Evolutionary conservation across 495 filamentous ascomycete genomes (phyloP).

Genomic region (Penicillium dipodomyicola): DNA sequence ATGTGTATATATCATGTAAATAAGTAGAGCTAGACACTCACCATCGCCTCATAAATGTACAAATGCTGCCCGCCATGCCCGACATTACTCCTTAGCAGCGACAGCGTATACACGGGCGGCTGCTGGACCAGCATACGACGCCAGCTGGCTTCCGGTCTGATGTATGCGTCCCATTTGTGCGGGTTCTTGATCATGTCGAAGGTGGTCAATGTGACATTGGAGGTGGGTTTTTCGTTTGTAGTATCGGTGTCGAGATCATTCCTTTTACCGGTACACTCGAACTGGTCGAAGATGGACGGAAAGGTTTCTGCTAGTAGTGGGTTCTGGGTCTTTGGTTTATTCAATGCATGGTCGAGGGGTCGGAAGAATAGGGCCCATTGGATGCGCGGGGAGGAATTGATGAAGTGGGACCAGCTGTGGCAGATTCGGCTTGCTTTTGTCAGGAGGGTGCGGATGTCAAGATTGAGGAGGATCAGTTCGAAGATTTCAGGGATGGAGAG

Average conservation of each 20-base stretch:
- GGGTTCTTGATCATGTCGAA: constrained; percentile 5
- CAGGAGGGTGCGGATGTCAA: constrained; percentile 21
- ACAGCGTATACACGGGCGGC: constrained; percentile 10
- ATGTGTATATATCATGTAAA: background rate
- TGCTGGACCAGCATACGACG: constrained; percentile 22
- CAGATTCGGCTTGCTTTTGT: constrained; percentile 15
- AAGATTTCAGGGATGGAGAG: constrained; percentile 21
- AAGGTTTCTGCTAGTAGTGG: constrained; percentile 18
- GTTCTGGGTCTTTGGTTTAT: constrained; percentile 8
- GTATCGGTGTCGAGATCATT: background rate
- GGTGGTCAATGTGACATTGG: background rate
- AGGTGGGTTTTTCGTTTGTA: background rate
- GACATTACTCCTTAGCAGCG: background rate
- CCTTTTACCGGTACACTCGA: background rate
- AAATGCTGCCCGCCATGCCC: constrained; percentile 3
- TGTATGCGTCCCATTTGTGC: background rate
- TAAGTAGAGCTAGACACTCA: background rate
- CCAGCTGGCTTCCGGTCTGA: constrained; percentile 21
- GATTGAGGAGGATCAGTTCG: constrained; percentile 19
- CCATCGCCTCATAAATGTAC: constrained; percentile 1
- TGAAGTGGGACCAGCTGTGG: constrained; percentile 12
- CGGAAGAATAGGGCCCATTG: constrained; percentile 20
- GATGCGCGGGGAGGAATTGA: constrained; percentile 13
- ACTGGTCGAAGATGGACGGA: constrained; percentile 3
- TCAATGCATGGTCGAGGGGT: constrained; percentile 6